Percentiles rank a stretch among this genome's conserved stretches.
phyloP scores from a whole-genome alignment of 371 early-diverging fungal species.

The Nematocida sp. region DNA sequence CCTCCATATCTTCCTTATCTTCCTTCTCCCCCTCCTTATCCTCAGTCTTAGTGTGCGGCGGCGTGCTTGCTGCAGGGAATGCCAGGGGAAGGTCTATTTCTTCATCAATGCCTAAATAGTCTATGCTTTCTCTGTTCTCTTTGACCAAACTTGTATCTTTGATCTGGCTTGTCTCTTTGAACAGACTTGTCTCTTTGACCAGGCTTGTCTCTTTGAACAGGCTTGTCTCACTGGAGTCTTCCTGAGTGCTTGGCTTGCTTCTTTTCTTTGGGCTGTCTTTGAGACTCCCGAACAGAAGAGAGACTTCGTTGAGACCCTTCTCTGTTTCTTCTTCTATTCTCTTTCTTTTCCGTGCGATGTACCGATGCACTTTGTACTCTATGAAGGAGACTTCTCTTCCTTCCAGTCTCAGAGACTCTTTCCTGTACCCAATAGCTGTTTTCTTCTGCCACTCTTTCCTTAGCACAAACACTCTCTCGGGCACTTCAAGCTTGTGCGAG shows the following conservation, averaged over 20 bases:
- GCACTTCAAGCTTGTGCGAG: conserved; percentile 19
- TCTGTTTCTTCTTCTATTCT: conserved; percentile 47
- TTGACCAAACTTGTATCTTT: too few relatives aligned
- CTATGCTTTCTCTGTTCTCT: too few relatives aligned
- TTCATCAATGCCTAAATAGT: too few relatives aligned
- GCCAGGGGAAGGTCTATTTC: too few relatives aligned
- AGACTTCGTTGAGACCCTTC: conserved; percentile 47
- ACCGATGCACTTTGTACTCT: conserved; percentile 21
- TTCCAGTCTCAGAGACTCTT: background rate
- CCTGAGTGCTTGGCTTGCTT: background rate
- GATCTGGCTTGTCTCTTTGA: too few relatives aligned
- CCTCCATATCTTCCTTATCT: too few relatives aligned
- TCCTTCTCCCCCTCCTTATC: too few relatives aligned
- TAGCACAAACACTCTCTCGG: conserved; percentile 13
- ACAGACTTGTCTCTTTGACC: background rate
- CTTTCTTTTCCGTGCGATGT: background rate
- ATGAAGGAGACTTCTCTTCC: background rate
- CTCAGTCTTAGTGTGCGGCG: too few relatives aligned
- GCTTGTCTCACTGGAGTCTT: background rate
- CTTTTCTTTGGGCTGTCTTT: background rate
- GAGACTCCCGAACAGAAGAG: conserved; percentile 38
- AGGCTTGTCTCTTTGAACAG: background rate
- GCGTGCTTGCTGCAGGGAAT: too few relatives aligned
- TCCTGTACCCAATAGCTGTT: background rate
- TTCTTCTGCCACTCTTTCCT: conserved; percentile 24